Evolutionary conservation across 768 basidiomycete species (phyloP).

Genomic region (Tulasnella sp.): DNA sequence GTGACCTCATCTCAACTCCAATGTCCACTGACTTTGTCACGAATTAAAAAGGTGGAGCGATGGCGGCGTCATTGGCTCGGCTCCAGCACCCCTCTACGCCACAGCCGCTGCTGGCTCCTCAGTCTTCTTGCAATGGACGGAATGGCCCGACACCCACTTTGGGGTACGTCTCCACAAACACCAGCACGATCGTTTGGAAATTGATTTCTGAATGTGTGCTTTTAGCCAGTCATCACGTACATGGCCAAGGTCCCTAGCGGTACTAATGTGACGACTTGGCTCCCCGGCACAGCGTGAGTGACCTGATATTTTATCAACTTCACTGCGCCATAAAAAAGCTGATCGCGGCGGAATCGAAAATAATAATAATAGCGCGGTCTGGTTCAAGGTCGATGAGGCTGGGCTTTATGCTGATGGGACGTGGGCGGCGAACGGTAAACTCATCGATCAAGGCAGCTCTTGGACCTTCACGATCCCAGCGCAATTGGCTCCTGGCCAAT

Average conservation of each 20-base stretch:
- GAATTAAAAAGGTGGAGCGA: slow-evolving; percentile 10
- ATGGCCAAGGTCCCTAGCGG: slow-evolving; percentile 36
- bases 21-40: neutral
- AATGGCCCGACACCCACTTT: slow-evolving; percentile 25
- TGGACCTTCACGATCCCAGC: slow-evolving; percentile 40
- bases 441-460: slow-evolving; percentile 33
- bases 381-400: slow-evolving; percentile 42
- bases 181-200: neutral
- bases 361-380: slow-evolving; percentile 38
- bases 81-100: slow-evolving; percentile 33
- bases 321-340: no score
- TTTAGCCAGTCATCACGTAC: slow-evolving; percentile 37
- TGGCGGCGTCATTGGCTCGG: slow-evolving; percentile 28
- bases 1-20: slow-evolving; percentile 11
- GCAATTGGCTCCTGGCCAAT: slow-evolving; percentile 38
- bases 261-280: slow-evolving; percentile 34
- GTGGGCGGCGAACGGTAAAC: slow-evolving; percentile 35
- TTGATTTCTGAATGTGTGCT: neutral
- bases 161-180: neutral
- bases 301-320: no score
- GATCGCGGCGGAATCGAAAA: no score
- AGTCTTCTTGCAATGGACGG: slow-evolving; percentile 35
- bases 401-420: slow-evolving; percentile 34
- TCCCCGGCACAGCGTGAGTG: slow-evolving; percentile 33
- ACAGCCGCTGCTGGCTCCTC: slow-evolving; percentile 35